Base-by-base conservation (phyloP, 805 yeast genomes). In the Kazachstania taianensis region DNA sequence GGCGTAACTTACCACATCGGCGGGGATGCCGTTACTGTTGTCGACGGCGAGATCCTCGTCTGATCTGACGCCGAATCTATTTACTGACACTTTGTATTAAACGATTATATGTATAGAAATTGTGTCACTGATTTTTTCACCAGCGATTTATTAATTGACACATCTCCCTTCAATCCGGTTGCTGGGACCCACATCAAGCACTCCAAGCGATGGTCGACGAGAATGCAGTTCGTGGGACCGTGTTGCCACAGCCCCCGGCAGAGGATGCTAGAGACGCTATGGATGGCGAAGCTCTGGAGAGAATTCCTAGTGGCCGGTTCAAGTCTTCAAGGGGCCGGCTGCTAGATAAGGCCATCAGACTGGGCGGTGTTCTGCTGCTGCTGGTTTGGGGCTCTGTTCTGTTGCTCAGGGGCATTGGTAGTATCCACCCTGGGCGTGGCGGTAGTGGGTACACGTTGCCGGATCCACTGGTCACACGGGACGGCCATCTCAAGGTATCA, bases 21-120 rank as follows among this genome's bases (percentile, higher is more conserved):
- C 15, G 74, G 74, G 3, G 37, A 56, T 17, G 66, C 66, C 3
- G 39, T 59, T 0, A 62, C 70, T 10, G 49, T 59, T 18, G 39
- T 68, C 3, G 48, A 56, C 16, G 72, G 73, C 5, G 40, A 36
- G 5, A 49, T 53, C 14, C 24, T 12, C 15, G 20, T 40, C 18
- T 39, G 26, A 36, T n/a, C n/a, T n/a, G n/a, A n/a, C n/a, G n/a
- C n/a, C n/a, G n/a, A n/a, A n/a, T n/a, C n/a, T n/a, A n/a, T n/a
- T n/a, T n/a, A n/a, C n/a, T n/a, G n/a, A n/a, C n/a, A n/a, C n/a
- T n/a, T n/a, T n/a, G n/a, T n/a, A n/a, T n/a, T n/a, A n/a, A n/a
- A n/a, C n/a, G n/a, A n/a, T n/a, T n/a, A n/a, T n/a, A n/a, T n/a
- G n/a, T n/a, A n/a, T n/a, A n/a, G n/a, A n/a, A n/a, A n/a, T n/a